Percentiles rank a stretch among this genome's conserved stretches.
Conservation (phyloP, 2,329 filamentous ascomycete genomes). For the Talaromyces funiculosus region DNA sequence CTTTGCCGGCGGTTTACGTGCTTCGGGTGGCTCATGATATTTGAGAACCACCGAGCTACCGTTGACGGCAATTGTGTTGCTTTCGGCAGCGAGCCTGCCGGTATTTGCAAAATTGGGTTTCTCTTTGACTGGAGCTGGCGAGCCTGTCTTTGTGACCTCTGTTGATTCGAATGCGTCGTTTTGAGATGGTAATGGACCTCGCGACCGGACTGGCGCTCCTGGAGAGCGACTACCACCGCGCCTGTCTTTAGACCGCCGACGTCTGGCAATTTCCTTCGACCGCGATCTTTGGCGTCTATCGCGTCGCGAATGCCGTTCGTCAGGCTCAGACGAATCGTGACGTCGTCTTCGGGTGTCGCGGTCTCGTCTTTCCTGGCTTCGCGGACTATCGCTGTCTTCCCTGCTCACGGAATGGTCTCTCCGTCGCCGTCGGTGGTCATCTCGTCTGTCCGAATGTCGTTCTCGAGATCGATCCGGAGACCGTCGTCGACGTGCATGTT, state of each 20-base stretch:
- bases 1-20: slow-evolving; percentile 73
- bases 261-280: slow-evolving; percentile 13
- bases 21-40: slow-evolving; percentile 92
- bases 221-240: slow-evolving; percentile 25
- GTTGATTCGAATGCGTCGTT: slow-evolving; percentile 38
- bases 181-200: slow-evolving; percentile 42
- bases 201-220: slow-evolving; percentile 28
- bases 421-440: slow-evolving; percentile 22
- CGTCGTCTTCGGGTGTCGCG: slow-evolving; percentile 9
- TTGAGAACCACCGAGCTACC: slow-evolving; percentile 73
- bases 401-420: slow-evolving; percentile 22
- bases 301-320: background rate
- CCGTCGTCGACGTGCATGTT: slow-evolving; percentile 1
- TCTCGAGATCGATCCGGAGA: slow-evolving; percentile 21
- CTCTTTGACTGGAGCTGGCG: slow-evolving; percentile 51
- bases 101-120: slow-evolving; percentile 81
- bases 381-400: slow-evolving; percentile 25
- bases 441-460: slow-evolving; percentile 18
- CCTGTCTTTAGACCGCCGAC: slow-evolving; percentile 23
- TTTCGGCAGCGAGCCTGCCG: slow-evolving; percentile 78
- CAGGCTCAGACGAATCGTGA: slow-evolving; percentile 6
- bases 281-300: slow-evolving; percentile 15
- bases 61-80: slow-evolving; percentile 64
- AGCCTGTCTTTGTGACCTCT: slow-evolving; percentile 23
- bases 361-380: slow-evolving; percentile 12